phyloP scores from a whole-genome alignment of 106 monocot genomes.

The Dendrobium huoshanense region DNA sequence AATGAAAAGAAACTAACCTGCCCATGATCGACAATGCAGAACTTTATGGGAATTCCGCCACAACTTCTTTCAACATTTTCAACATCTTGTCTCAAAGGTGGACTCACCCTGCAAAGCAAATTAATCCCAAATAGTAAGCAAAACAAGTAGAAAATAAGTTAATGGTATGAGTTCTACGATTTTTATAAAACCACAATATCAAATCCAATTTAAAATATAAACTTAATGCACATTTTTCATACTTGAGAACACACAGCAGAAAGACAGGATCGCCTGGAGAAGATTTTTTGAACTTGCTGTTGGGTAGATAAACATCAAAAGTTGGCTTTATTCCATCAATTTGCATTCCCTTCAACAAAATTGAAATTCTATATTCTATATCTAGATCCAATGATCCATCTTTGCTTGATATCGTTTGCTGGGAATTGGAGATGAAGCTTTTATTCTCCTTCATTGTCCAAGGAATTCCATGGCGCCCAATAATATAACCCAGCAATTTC shows the following conservation, averaged over 20 bases:
- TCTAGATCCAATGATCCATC: conserved; percentile 3
- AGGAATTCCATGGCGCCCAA: conserved; percentile 57
- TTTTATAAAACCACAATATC: neutral
- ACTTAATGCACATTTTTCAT: neutral
- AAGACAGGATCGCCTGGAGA: conserved; percentile 64
- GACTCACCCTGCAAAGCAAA: conserved; percentile 36
- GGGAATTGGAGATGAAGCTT: neutral
- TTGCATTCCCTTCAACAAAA: conserved; percentile 32
- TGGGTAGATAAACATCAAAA: conserved; percentile 82
- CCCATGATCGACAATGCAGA: conserved; percentile 72
- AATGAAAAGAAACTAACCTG: conserved; percentile 77
- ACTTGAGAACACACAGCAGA: conserved; percentile 61
- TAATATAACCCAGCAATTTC: conserved; percentile 79
- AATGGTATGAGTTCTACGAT: neutral
- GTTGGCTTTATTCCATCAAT: conserved; percentile 32
- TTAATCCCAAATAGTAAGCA: neutral
- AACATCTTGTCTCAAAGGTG: conserved; percentile 45
- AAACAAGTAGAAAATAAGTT: neutral
- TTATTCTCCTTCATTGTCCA: conserved; percentile 55
- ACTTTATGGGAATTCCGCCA: conserved; percentile 52
- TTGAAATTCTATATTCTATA: conserved; percentile 11
- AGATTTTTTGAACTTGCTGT: conserved; percentile 83
- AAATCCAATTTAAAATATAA: neutral
- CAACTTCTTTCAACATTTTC: conserved; percentile 43
- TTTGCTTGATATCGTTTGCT: neutral